Percentiles rank a stretch among this genome's conserved stretches.
Evolutionary conservation across 2,329 filamentous ascomycete genomes (phyloP).

Genomic region (Alternaria sp.): DNA sequence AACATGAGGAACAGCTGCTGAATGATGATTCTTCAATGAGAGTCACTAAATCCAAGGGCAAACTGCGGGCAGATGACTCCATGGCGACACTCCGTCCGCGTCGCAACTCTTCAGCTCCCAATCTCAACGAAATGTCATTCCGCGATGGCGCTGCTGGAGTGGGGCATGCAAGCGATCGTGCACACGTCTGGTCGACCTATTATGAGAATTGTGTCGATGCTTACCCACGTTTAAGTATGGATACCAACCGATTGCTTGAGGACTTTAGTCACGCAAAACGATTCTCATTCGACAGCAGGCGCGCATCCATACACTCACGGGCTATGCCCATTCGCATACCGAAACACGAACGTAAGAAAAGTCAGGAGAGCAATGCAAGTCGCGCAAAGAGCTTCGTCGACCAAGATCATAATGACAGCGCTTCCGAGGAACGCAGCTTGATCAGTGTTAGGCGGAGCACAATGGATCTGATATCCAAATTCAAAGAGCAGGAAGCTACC

Average conservation of each 20-base stretch:
- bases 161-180: conserved; percentile 28
- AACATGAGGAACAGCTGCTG: background rate
- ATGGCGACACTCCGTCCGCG: conserved; percentile 37
- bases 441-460: conserved; percentile 52
- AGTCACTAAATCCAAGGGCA: conserved; percentile 19
- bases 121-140: conserved; percentile 17
- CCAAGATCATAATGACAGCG: conserved; percentile 21
- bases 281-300: conserved; percentile 30
- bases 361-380: conserved; percentile 30
- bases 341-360: conserved; percentile 32
- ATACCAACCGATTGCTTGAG: conserved; percentile 19
- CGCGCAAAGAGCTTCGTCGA: conserved; percentile 27
- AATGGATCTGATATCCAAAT: conserved; percentile 51
- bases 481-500: conserved; percentile 47
- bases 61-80: conserved; percentile 28
- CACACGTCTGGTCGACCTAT: conserved; percentile 46
- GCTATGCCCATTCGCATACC: conserved; percentile 20
- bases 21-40: background rate
- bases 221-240: conserved; percentile 36
- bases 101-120: conserved; percentile 34
- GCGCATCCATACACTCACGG: conserved; percentile 22
- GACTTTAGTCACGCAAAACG: conserved; percentile 27
- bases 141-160: conserved; percentile 23
- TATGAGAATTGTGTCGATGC: conserved; percentile 46
- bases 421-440: conserved; percentile 36